Base-by-base conservation (phyloP, 768 basidiomycete species). In the Leucosporidium creatinivorum region DNA sequence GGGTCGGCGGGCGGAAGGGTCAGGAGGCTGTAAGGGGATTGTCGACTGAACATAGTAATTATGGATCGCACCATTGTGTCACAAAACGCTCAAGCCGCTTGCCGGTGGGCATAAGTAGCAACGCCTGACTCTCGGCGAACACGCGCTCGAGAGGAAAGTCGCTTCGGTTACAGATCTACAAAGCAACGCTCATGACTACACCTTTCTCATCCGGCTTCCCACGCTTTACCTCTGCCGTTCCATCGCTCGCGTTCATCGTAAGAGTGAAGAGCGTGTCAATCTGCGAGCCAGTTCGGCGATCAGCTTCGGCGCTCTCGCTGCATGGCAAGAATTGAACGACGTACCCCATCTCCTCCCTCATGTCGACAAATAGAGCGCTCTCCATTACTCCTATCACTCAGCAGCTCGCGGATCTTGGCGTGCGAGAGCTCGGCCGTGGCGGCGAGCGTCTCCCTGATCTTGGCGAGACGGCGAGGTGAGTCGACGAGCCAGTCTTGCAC, bases 121-220 rank as follows among this genome's bases (percentile, higher is more conserved):
- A n/a, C n/a, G n/a, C n/a, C n/a, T n/a, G n/a, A n/a, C n/a, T 33
- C 33, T 33, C 33, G 33, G 33, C 33, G 10, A 33, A 33, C 4
- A 33, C 4, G 33, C 5, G 4, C 10, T 36, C 33, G 33, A 44
- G 8, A 44, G 8, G 3, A 12, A 10, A 44, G 15, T 9, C 15
- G 39, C 33, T 44, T 44, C 39, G 15, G 15, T 2, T 44, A 44
- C 39, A 44, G 13, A 17, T 44, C 15, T 44, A 52, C 18, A 65
- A 36, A 31, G 18, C 33, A 19, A 65, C 21, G 26, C 33, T 47
- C 33, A 65, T 36, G 13, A 65, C 33, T 21, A 30, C 58, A 3
- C 64, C 64, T 2, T 39, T 28, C 51, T 60, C 64, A 28, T 65
- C 64, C 33, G 64, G 57, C 58, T 49, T 56, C 18, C 64, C 64